Conservation (phyloP, 2,329 filamentous ascomycete species). For the Colletotrichum sublineola region DNA sequence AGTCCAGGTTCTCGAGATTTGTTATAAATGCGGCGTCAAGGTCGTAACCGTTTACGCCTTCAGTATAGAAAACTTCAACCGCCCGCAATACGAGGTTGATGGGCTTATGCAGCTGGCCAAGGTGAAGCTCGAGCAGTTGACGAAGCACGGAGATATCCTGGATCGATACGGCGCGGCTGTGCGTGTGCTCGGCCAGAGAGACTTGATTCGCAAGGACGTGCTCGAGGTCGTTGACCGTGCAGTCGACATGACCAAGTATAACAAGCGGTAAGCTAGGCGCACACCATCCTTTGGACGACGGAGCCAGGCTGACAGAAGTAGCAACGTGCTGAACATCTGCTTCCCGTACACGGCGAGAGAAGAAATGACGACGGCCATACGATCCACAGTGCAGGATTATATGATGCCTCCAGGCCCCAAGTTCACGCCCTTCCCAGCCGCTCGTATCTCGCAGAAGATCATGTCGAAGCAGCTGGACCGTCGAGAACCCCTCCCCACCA, state of each 20-base stretch:
- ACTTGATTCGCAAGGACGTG: conserved; percentile 88
- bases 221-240: conserved; percentile 89
- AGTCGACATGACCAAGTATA: conserved; percentile 87
- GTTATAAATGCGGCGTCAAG: conserved; percentile 97
- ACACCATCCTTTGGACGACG: conserved; percentile 15
- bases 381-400: conserved; percentile 88
- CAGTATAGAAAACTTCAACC: conserved; percentile 99
- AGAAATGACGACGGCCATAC: conserved; percentile 92
- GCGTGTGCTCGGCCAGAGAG: conserved; percentile 85
- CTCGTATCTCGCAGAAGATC: conserved; percentile 88
- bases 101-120: conserved; percentile 98
- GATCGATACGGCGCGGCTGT: conserved; percentile 93
- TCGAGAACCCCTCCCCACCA: conserved; percentile 61
- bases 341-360: conserved; percentile 97
- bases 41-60: conserved; percentile 99
- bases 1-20: conserved; percentile 88
- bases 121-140: conserved; percentile 90
- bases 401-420: conserved; percentile 76
- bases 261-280: conserved; percentile 73
- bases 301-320: conserved; percentile 46
- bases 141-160: conserved; percentile 92
- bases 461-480: conserved; percentile 73
- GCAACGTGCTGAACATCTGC: conserved; percentile 86
- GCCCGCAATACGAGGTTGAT: conserved; percentile 95
- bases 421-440: conserved; percentile 85